Evolutionary conservation across 75 land plant species (phyloP).

Genomic region (Sequoiadendron giganteum): DNA sequence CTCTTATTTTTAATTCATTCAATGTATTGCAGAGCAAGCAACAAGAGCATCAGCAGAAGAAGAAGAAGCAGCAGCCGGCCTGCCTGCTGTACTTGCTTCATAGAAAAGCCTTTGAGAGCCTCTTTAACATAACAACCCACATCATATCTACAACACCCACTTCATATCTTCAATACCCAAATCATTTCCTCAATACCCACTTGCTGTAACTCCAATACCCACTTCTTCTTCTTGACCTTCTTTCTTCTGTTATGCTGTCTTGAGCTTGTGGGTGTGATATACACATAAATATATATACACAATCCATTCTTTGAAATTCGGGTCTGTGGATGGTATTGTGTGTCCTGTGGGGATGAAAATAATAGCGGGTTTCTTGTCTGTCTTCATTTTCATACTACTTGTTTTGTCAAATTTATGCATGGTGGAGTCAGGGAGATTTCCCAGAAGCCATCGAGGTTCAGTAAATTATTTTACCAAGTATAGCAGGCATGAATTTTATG

Average conservation of each 20-base stretch:
- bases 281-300: neutral
- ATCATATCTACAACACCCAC: too few relatives aligned
- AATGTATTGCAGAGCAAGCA: conserved; percentile 7
- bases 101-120: neutral
- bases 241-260: neutral
- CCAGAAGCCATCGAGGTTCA: neutral
- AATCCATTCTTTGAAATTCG: neutral
- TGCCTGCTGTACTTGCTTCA: neutral
- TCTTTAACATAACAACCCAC: too few relatives aligned
- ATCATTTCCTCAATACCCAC: neutral
- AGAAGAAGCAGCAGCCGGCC: neutral
- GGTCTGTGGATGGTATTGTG: neutral
- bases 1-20: neutral
- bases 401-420: neutral
- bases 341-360: neutral
- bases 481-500: neutral
- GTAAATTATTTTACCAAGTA: neutral
- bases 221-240: neutral
- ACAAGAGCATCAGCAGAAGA: neutral
- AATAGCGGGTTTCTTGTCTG: neutral
- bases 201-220: neutral
- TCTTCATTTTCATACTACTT: neutral
- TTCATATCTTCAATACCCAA: neutral
- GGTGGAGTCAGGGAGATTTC: conserved; percentile 4
- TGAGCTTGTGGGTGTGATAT: neutral